Conservation (phyloP, 148 eudicot genomes). For the Linanthus parryae region DNA sequence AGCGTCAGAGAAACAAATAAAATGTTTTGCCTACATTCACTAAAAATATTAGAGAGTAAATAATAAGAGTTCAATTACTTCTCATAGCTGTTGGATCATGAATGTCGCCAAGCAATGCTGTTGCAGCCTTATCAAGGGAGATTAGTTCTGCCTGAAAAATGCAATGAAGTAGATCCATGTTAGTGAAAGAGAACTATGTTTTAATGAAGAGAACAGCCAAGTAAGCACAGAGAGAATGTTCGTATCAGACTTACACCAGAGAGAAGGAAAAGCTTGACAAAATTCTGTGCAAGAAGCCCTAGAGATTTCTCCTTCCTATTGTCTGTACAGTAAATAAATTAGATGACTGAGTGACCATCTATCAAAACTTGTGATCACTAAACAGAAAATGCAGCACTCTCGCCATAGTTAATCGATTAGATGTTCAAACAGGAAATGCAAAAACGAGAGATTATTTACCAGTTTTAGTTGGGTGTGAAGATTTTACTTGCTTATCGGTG, state of each 20-base stretch:
- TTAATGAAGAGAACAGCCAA: no score
- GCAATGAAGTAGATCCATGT: not conserved
- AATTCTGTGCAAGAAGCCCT: slow-evolving; percentile 73
- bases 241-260: slow-evolving; percentile 41
- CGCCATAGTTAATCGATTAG: no score
- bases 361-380: not conserved
- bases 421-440: not conserved
- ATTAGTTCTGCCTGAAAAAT: slow-evolving; percentile 53
- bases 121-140: slow-evolving; percentile 76
- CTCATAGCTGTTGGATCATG: slow-evolving; percentile 58
- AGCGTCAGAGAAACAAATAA: slow-evolving; percentile 23
- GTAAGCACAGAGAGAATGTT: slow-evolving; percentile 2
- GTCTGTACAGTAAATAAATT: slow-evolving; percentile 27
- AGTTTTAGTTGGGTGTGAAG: slow-evolving; percentile 40
- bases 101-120: slow-evolving; percentile 69
- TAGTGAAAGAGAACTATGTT: slow-evolving; percentile 1
- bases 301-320: slow-evolving; percentile 81
- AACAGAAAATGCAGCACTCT: no score
- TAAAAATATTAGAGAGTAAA: not conserved
- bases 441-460: slow-evolving; percentile 24
- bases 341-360: not conserved
- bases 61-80: slow-evolving; percentile 36
- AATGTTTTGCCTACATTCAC: not conserved
- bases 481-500: slow-evolving; percentile 12
- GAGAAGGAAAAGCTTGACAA: slow-evolving; percentile 79